Percentiles rank a stretch among this genome's conserved stretches.
These are phyloP conservation scores for Coemansia asiatica DNA, from an alignment of 192 early-diverging fungal species.

Conservation along the genomic window DNA sequence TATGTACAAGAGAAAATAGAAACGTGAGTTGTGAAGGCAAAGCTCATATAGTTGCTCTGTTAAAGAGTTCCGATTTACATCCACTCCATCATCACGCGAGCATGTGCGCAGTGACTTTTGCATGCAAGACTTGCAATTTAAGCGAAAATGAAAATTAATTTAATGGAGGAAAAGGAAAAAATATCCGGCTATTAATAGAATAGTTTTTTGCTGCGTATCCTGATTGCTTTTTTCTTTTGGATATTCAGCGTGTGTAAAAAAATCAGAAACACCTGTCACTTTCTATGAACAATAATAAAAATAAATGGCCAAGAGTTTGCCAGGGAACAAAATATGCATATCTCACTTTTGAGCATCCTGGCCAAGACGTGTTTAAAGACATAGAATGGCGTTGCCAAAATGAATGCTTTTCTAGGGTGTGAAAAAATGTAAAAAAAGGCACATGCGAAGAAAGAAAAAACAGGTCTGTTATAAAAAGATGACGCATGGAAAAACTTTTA, in stretches of 20 bases:
- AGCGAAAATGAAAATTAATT: slow-evolving; percentile 4
- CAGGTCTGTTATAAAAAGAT: not conserved
- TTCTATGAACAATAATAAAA: not conserved
- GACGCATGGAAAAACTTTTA: not conserved
- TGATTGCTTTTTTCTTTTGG: not conserved
- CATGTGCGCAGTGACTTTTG: not conserved
- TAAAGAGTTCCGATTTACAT: not conserved
- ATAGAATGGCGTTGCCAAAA: not conserved
- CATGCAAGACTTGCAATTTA: not conserved
- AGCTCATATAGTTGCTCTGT: not conserved
- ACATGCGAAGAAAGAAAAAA: not conserved
- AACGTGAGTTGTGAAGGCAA: slow-evolving; percentile 1
- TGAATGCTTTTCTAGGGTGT: not conserved
- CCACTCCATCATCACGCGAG: not conserved
- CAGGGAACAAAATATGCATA: not conserved
- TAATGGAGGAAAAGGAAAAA: not conserved
- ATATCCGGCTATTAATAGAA: too few species aligned
- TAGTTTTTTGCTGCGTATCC: too few species aligned
- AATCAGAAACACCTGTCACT: not conserved
- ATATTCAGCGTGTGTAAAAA: not conserved
- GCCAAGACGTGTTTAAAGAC: not conserved
- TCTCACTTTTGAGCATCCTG: not conserved
- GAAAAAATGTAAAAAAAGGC: not conserved
- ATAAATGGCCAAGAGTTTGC: not conserved
- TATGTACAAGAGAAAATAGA: not conserved